Evolutionary conservation across 2,329 filamentous ascomycete species (phyloP).

Genomic region (Huntiella bhutanensis): DNA sequence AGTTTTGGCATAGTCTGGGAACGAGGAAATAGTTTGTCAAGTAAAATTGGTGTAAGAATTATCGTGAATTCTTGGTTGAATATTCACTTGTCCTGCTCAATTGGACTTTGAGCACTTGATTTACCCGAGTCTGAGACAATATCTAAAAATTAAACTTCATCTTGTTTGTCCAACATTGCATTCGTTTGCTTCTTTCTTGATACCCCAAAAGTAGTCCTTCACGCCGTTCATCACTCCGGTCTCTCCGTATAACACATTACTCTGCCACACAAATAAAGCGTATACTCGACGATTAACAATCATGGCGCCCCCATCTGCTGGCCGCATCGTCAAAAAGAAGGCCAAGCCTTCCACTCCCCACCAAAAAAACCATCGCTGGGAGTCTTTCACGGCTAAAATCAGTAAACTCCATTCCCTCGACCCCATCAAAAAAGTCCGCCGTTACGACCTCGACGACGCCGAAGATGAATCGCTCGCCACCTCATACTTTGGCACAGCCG

Average conservation of each 20-base stretch:
- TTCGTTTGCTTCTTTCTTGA: background rate
- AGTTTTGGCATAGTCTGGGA: too few species aligned
- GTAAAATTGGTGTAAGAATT: background rate
- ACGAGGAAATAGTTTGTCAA: background rate
- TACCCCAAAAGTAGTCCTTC: background rate
- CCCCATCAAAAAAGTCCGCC: conserved; percentile 73
- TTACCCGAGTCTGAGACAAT: too few species aligned
- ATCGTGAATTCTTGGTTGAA: background rate
- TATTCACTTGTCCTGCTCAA: background rate
- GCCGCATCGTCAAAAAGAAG: conserved; percentile 51
- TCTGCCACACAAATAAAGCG: background rate
- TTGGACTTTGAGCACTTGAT: too few species aligned
- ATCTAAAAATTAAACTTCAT: background rate
- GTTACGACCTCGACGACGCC: conserved; percentile 55
- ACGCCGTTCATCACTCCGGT: too few species aligned
- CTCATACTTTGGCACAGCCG: conserved; percentile 70
- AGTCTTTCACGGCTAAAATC: conserved; percentile 79
- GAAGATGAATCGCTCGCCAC: conserved; percentile 56
- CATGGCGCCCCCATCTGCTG: conserved; percentile 43
- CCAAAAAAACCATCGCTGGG: conserved; percentile 72
- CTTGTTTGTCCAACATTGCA: background rate
- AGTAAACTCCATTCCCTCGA: conserved; percentile 78
- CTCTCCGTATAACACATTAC: background rate
- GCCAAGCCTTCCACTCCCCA: conserved; percentile 53
- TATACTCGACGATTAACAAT: background rate